These are phyloP conservation scores for Salix purpurea DNA, from an alignment of 345 rosid species.

Conservation along the genomic window DNA sequence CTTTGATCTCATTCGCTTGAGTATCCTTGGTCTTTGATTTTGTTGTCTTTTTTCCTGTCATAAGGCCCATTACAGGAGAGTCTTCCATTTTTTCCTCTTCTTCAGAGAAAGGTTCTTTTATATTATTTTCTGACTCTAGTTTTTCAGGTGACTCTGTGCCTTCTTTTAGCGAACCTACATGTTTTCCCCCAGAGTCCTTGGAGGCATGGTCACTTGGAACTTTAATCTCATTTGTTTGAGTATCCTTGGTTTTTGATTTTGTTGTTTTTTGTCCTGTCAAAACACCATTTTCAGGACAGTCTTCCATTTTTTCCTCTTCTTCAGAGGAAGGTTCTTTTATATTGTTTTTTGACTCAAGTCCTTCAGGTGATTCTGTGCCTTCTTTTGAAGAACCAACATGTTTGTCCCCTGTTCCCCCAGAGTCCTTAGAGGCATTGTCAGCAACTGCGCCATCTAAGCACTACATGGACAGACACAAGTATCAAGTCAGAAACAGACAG, in stretches of 20 bases:
- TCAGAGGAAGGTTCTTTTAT: conserved; percentile 40
- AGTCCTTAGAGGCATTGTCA: conserved; percentile 42
- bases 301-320: conserved; percentile 59
- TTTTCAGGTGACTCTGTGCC: conserved; percentile 41
- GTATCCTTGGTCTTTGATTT: conserved; percentile 35
- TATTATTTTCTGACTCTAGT: conserved; percentile 33
- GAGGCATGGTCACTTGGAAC: conserved; percentile 27
- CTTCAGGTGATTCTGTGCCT: conserved; percentile 41
- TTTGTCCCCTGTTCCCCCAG: conserved; percentile 36
- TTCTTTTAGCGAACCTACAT: conserved; percentile 22
- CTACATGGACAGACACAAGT: conserved; percentile 28
- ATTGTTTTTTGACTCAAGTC: conserved; percentile 31
- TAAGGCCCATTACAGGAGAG: conserved; percentile 76
- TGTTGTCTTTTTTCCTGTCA: conserved; percentile 36
- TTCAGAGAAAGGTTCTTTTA: conserved; percentile 40
- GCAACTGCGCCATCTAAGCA: conserved; percentile 42
- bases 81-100: conserved; percentile 61
- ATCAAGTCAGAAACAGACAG: not conserved
- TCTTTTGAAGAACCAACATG: conserved; percentile 22
- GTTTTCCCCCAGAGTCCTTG: conserved; percentile 39
- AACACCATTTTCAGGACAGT: conserved; percentile 72
- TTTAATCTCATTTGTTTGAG: conserved; percentile 8
- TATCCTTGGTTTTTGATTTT: conserved; percentile 33
- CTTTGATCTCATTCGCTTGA: conserved; percentile 32
- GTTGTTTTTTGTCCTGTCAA: conserved; percentile 35